phyloP scores from a whole-genome alignment of 1,139 yeast genomes.

The Geotrichum bryndzae region DNA sequence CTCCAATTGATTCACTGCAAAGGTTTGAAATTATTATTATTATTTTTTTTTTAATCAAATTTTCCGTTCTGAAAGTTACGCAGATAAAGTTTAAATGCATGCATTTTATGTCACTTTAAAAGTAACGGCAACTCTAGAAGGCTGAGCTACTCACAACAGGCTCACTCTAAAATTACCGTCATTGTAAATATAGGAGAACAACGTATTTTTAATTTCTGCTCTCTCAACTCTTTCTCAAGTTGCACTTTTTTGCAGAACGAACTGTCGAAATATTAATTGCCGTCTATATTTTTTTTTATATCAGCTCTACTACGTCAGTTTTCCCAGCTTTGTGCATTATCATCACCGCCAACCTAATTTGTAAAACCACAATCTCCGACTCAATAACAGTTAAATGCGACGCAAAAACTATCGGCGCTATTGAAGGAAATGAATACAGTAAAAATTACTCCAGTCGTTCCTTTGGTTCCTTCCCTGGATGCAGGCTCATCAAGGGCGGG shows the following conservation, averaged over 20 bases:
- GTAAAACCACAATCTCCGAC: not conserved
- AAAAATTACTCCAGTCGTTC: conserved; percentile 1
- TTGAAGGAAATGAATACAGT: conserved; percentile 2
- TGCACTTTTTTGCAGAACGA: too few relatives aligned
- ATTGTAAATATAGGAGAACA: too few relatives aligned
- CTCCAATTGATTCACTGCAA: not conserved
- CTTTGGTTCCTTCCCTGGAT: not conserved
- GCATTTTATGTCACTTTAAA: not conserved
- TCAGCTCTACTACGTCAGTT: too few relatives aligned
- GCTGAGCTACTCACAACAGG: not conserved
- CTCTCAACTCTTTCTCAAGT: too few relatives aligned
- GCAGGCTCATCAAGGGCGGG: not conserved
- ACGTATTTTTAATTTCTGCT: too few relatives aligned
- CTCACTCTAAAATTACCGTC: too few relatives aligned
- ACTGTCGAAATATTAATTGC: too few relatives aligned
- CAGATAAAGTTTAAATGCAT: not conserved
- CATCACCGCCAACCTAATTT: not conserved
- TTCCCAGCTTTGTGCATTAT: too few relatives aligned
- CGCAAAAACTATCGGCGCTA: not conserved
- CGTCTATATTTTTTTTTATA: too few relatives aligned
- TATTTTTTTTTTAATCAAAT: not conserved
- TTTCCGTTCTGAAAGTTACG: not conserved
- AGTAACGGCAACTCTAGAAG: not conserved
- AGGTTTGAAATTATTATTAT: not conserved
- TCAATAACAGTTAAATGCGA: not conserved